These are phyloP conservation scores for Bipolaris bicolor DNA, from an alignment of 2,329 filamentous ascomycete genomes.

Conservation along the genomic window DNA sequence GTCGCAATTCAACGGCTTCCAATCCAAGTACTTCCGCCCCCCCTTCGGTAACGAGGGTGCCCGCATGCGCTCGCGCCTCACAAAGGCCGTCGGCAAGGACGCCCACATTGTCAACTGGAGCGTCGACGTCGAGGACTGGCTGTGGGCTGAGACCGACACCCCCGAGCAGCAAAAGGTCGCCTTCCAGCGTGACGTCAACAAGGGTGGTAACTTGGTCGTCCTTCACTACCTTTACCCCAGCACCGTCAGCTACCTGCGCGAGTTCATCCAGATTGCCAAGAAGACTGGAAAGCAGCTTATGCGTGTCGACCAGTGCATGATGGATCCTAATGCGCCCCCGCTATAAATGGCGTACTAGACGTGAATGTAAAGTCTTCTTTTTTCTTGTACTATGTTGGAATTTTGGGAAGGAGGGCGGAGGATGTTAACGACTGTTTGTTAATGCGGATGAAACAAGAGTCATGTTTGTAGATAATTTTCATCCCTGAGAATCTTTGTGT, in stretches of 20 bases:
- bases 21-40: constrained; percentile 67
- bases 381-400: neutral
- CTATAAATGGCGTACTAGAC: constrained; percentile 2
- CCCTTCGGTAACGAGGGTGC: constrained; percentile 73
- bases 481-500: neutral
- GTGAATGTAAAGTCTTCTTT: no score
- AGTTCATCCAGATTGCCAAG: constrained; percentile 71
- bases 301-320: constrained; percentile 70
- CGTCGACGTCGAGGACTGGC: constrained; percentile 74
- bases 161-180: constrained; percentile 71
- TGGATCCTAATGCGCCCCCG: constrained; percentile 63
- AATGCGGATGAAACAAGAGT: neutral
- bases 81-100: constrained; percentile 53
- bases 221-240: constrained; percentile 72
- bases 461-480: neutral
- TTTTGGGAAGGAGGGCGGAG: neutral
- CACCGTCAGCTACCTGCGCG: constrained; percentile 67
- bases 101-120: constrained; percentile 70
- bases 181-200: constrained; percentile 67
- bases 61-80: constrained; percentile 68
- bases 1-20: constrained; percentile 43
- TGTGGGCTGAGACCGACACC: constrained; percentile 67
- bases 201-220: constrained; percentile 69
- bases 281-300: constrained; percentile 68
- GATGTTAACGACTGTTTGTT: neutral